phyloP scores from a whole-genome alignment of 2,329 filamentous ascomycete genomes.

The Sordariomycetes sp. region DNA sequence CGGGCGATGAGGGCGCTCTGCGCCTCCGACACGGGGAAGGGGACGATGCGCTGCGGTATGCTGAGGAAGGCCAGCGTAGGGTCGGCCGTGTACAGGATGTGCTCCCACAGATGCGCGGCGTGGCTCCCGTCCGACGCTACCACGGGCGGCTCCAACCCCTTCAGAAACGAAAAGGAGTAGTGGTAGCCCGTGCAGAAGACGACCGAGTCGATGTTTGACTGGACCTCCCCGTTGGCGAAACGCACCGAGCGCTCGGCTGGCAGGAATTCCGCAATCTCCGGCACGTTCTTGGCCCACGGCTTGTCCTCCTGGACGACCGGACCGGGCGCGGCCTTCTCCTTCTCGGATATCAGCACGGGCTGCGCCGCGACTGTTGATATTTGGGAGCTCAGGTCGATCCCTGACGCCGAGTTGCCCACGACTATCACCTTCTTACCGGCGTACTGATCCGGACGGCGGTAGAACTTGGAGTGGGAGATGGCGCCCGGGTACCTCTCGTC shows the following conservation, averaged over 20 bases:
- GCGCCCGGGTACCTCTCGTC: conserved; percentile 35
- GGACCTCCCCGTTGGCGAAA: conserved; percentile 54
- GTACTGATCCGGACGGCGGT: conserved; percentile 34
- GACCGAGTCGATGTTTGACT: conserved; percentile 59
- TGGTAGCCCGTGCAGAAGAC: conserved; percentile 84
- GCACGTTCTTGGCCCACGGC: conserved; percentile 22
- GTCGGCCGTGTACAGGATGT: conserved; percentile 56
- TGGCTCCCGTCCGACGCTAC: conserved; percentile 51
- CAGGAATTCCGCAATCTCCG: conserved; percentile 37
- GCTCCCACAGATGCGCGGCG: conserved; percentile 61
- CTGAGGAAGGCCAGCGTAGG: conserved; percentile 59
- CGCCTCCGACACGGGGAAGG: conserved; percentile 61
- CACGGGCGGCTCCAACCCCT: conserved; percentile 31
- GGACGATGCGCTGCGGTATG: conserved; percentile 59
- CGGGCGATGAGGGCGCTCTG: conserved; percentile 59
- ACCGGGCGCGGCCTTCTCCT: conserved; percentile 16
- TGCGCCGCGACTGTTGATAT: conserved; percentile 43
- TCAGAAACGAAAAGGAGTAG: conserved; percentile 67
- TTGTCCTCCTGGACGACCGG: conserved; percentile 13
- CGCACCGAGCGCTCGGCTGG: conserved; percentile 39
- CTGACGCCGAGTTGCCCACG: conserved; percentile 64
- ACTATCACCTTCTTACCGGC: conserved; percentile 53
- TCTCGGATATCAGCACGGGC: conserved; percentile 48
- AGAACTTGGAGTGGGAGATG: conserved; percentile 47
- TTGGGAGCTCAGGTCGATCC: conserved; percentile 60